Conservation (phyloP, 495 filamentous ascomycete species). For the Aspergillus asperescens region DNA sequence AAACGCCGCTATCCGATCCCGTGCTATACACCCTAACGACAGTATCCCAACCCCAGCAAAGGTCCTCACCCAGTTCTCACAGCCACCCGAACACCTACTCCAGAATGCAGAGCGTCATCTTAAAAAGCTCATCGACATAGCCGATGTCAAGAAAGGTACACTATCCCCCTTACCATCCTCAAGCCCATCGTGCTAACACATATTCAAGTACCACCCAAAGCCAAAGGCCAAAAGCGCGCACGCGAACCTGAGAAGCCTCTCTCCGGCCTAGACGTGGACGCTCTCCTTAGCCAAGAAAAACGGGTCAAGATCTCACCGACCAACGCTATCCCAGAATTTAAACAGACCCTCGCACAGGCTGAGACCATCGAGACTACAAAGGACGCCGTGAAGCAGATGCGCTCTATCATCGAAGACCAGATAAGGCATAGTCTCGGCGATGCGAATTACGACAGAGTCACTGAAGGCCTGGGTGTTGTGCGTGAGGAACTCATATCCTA, state of each 20-base stretch:
- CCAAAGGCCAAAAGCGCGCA: constrained; percentile 64
- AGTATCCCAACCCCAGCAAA: constrained; percentile 61
- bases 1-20: constrained; percentile 74
- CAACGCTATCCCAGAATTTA: constrained; percentile 91
- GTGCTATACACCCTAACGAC: constrained; percentile 68
- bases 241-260: constrained; percentile 74
- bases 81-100: constrained; percentile 64
- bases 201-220: constrained; percentile 70
- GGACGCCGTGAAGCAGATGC: constrained; percentile 71
- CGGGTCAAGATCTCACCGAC: constrained; percentile 61
- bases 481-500: constrained; percentile 68
- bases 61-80: constrained; percentile 66
- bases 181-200: background rate
- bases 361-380: constrained; percentile 57
- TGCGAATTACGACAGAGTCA: constrained; percentile 63
- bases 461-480: constrained; percentile 72
- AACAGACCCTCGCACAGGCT: constrained; percentile 63
- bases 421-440: constrained; percentile 71
- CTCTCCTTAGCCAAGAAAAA: constrained; percentile 61
- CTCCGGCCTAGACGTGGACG: constrained; percentile 83
- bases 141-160: constrained; percentile 81
- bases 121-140: constrained; percentile 57
- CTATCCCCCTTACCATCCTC: background rate
- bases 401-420: constrained; percentile 59
- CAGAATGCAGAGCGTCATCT: constrained; percentile 50